These are phyloP conservation scores for Orbilia oligospora DNA, from an alignment of 2,329 filamentous ascomycete genomes.

Conservation along the genomic window DNA sequence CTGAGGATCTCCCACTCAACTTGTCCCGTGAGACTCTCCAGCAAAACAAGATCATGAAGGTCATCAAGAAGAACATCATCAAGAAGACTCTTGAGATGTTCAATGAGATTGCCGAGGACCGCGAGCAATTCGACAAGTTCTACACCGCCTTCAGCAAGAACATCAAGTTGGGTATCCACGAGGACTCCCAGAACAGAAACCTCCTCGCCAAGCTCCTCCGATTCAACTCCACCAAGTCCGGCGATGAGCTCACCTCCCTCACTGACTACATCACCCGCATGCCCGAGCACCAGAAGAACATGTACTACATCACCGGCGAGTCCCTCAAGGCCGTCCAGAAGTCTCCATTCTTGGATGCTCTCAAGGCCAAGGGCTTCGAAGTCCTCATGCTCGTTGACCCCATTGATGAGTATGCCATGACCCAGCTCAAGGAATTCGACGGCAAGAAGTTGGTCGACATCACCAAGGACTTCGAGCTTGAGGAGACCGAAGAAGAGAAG, in stretches of 20 bases:
- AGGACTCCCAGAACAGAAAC: constrained; percentile 97
- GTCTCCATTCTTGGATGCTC: constrained; percentile 98
- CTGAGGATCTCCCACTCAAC: constrained; percentile 99
- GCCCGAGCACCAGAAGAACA: constrained; percentile 99
- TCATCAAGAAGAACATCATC: constrained; percentile 99
- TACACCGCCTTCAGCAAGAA: constrained; percentile 99
- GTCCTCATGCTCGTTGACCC: constrained; percentile 99
- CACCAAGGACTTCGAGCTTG: constrained; percentile 99
- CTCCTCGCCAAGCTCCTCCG: constrained; percentile 97
- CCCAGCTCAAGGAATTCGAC: constrained; percentile 99
- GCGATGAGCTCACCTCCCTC: constrained; percentile 94
- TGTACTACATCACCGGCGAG: constrained; percentile 99
- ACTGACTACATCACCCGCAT: constrained; percentile 98
- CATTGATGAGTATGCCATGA: constrained; percentile 99
- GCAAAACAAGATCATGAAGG: constrained; percentile 99
- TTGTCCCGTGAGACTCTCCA: constrained; percentile 99
- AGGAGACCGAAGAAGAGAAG: constrained; percentile 99
- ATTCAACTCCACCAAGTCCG: constrained; percentile 99
- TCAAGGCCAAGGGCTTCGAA: constrained; percentile 99
- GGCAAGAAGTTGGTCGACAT: constrained; percentile 99
- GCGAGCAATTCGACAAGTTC: constrained; percentile 99
- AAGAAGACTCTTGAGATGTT: constrained; percentile 99
- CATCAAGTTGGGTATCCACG: constrained; percentile 99
- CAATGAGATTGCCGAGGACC: constrained; percentile 98
- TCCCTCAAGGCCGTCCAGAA: constrained; percentile 97